Evolutionary conservation across 225 moss, liverwort and hornwort species (phyloP).

Genomic region (Antitrichia curtipendula): DNA sequence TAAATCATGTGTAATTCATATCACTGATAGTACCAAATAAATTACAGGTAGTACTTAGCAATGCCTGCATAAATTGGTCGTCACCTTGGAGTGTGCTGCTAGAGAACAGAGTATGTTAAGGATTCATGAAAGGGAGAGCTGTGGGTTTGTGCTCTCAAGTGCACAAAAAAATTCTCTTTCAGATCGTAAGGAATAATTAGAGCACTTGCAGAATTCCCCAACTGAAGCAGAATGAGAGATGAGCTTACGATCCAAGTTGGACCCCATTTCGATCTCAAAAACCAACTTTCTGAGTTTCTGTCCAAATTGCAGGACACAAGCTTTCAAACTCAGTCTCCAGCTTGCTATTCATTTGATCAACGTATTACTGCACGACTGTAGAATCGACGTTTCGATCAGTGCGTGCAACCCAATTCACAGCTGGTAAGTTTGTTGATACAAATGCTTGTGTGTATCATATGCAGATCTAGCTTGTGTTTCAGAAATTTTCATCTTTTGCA

Average conservation of each 20-base stretch:
- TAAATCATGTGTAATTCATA: neutral
- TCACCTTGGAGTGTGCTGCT: neutral
- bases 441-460: too few species aligned
- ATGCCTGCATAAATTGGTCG: neutral
- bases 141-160: neutral
- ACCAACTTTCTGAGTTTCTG: neutral
- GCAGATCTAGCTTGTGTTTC: neutral
- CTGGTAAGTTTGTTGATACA: neutral
- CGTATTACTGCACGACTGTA: neutral
- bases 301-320: neutral
- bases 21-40: neutral
- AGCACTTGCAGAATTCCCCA: neutral
- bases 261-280: neutral
- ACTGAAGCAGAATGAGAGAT: neutral
- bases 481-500: neutral
- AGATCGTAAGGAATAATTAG: neutral
- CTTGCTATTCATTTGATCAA: neutral
- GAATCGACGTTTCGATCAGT: neutral
- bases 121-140: neutral
- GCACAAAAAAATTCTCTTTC: neutral
- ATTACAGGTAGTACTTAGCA: neutral
- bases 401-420: too few species aligned
- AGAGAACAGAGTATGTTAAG: neutral
- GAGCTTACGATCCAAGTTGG: neutral
- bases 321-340: neutral